Percentiles rank a stretch among this genome's conserved stretches.
These are phyloP conservation scores for Talaromyces nanjingensis DNA, from an alignment of 495 filamentous ascomycete genomes.

Conservation along the genomic window DNA sequence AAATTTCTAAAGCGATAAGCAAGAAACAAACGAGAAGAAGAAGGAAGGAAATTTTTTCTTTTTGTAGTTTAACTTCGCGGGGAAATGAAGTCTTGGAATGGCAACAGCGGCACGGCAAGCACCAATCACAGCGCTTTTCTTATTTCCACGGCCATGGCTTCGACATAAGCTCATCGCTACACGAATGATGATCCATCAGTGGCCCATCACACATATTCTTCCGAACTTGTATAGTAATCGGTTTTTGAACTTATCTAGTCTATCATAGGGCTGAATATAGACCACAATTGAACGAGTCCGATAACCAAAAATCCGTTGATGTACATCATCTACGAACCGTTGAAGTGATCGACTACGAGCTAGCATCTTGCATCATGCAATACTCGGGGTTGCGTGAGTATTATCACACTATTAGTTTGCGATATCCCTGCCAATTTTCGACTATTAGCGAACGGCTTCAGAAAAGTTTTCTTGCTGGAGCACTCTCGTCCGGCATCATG, in stretches of 20 bases:
- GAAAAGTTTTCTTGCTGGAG: not conserved
- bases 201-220: not conserved
- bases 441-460: not conserved
- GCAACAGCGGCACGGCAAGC: not conserved
- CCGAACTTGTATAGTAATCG: not conserved
- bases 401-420: not conserved
- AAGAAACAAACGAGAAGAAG: not conserved
- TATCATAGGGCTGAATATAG: too few species aligned
- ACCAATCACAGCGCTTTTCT: not conserved
- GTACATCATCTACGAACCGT: not conserved
- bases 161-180: not conserved
- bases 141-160: not conserved
- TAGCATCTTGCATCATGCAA: not conserved
- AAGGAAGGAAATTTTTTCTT: not conserved
- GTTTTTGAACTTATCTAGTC: not conserved
- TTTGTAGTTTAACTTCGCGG: not conserved
- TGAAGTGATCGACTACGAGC: not conserved
- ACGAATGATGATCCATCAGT: not conserved
- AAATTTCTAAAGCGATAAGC: not conserved
- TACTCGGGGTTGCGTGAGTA: not conserved
- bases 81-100: not conserved
- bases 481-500: not conserved
- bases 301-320: not conserved
- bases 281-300: not conserved
- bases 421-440: not conserved